Conservation (phyloP, 2,329 filamentous ascomycete species). For the Cyphellophora attinorum region DNA sequence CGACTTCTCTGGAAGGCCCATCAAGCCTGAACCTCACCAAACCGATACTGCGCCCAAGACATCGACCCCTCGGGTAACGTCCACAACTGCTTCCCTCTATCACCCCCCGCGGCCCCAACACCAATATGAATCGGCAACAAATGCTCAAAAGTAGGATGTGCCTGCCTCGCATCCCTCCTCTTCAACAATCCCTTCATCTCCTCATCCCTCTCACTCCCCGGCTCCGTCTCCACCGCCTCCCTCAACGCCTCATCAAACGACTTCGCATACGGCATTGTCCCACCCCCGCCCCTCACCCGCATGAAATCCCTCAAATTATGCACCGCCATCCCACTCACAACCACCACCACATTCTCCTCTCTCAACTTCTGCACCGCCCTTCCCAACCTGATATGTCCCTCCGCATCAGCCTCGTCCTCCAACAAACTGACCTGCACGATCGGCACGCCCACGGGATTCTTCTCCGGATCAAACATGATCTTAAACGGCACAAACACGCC, state of each 20-base stretch:
- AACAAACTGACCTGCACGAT: conserved; percentile 61
- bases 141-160: conserved; percentile 57
- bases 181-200: conserved; percentile 37
- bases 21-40: conserved; percentile 25
- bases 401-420: conserved; percentile 48
- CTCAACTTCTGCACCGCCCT: conserved; percentile 56
- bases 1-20: no score
- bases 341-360: conserved; percentile 57
- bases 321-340: conserved; percentile 66
- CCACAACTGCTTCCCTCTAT: conserved; percentile 37
- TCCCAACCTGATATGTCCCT: conserved; percentile 59
- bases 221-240: conserved; percentile 46
- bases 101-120: conserved; percentile 45
- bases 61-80: conserved; percentile 41
- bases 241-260: conserved; percentile 61
- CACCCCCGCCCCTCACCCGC: conserved; percentile 29
- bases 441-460: conserved; percentile 55
- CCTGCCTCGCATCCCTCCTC: conserved; percentile 46
- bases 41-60: conserved; percentile 47
- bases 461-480: conserved; percentile 46
- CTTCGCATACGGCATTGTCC: conserved; percentile 45
- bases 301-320: conserved; percentile 54
- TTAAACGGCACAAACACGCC: conserved; percentile 65
- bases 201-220: conserved; percentile 29
- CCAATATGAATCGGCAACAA: conserved; percentile 50